Conservation (phyloP, 2,329 filamentous ascomycete genomes). For the Ascosphaera apis region DNA sequence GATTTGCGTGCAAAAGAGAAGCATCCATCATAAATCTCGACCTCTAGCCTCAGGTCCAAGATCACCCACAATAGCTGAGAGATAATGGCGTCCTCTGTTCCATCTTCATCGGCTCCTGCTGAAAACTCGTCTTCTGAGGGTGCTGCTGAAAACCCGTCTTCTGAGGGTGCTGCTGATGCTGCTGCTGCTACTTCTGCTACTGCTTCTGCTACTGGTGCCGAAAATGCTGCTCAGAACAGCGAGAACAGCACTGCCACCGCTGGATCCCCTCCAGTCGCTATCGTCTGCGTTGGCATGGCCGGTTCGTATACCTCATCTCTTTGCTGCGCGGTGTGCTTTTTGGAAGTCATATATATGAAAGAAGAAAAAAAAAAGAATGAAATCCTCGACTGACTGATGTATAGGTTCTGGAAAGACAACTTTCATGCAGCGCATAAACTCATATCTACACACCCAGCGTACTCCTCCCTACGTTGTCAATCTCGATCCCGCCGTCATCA, state of each 20-base stretch:
- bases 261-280: slow-evolving; percentile 39
- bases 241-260: not conserved
- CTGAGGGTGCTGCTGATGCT: not conserved
- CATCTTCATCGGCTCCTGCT: not conserved
- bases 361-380: too few species aligned
- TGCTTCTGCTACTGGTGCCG: not conserved
- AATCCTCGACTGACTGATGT: slow-evolving; percentile 1
- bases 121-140: not conserved
- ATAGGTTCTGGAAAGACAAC: slow-evolving; percentile 93
- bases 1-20: too few species aligned
- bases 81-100: not conserved
- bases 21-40: too few species aligned
- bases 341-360: too few species aligned
- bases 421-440: slow-evolving; percentile 96
- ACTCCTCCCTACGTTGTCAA: slow-evolving; percentile 87
- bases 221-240: not conserved
- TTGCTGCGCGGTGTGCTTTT: not conserved
- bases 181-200: not conserved
- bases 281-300: slow-evolving; percentile 95
- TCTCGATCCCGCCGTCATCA: slow-evolving; percentile 82
- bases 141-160: not conserved
- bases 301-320: slow-evolving; percentile 25
- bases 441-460: slow-evolving; percentile 61
- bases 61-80: too few species aligned
- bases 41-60: too few species aligned